Evolutionary conservation across 192 early-diverging fungal genomes (phyloP).

Genomic region (Coemansia asiatica): DNA sequence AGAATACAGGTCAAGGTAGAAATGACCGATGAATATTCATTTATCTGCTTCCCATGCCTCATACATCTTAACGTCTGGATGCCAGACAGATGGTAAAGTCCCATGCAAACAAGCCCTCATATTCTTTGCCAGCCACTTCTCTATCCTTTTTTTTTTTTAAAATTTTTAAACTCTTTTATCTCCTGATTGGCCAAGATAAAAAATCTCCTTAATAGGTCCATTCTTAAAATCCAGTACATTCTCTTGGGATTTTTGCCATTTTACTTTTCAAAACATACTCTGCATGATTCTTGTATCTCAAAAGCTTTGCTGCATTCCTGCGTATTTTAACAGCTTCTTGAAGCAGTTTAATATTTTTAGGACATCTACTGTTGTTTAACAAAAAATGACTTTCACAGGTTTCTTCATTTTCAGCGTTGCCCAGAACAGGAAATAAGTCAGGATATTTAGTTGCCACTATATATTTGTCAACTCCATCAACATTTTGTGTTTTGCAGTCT

Average conservation of each 20-base stretch:
- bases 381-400: constrained; percentile 50
- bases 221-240: constrained; percentile 61
- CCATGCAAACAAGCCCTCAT: constrained; percentile 63
- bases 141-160: constrained; percentile 58
- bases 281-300: constrained; percentile 68
- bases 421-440: constrained; percentile 35
- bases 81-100: constrained; percentile 68
- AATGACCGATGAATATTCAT: constrained; percentile 59
- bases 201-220: constrained; percentile 55
- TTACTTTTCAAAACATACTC: constrained; percentile 63
- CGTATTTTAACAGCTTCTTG: constrained; percentile 56
- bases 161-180: constrained; percentile 52
- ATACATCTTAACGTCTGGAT: constrained; percentile 67
- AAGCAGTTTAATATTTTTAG: constrained; percentile 58
- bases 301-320: constrained; percentile 47
- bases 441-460: constrained; percentile 65
- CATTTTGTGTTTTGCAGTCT: constrained; percentile 51
- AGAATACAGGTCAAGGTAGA: constrained; percentile 71
- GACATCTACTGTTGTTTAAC: constrained; percentile 51
- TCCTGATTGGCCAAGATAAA: constrained; percentile 57
- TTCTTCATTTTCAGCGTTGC: constrained; percentile 36
- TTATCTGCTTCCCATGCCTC: constrained; percentile 63
- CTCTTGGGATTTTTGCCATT: constrained; percentile 73
- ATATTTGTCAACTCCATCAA: constrained; percentile 59
- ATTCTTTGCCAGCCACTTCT: constrained; percentile 35